A percentile compares a stretch with the other conserved stretches of the same genome.
These are phyloP conservation scores for Kwoniella dendrophila DNA, from an alignment of 768 basidiomycete species.

Conservation along the genomic window DNA sequence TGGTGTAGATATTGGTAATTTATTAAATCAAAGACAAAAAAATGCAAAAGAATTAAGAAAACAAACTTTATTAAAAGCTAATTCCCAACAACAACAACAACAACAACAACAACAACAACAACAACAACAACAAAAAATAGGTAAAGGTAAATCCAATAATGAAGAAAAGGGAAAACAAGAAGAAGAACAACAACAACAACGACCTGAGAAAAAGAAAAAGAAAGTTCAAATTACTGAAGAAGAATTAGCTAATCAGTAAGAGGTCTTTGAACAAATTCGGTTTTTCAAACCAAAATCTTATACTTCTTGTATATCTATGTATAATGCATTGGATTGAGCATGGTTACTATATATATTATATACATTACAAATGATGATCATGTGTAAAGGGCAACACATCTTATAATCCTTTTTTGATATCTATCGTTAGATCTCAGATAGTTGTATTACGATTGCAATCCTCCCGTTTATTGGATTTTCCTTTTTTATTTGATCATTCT, in stretches of 20 bases:
- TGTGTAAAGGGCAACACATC: too few relatives aligned
- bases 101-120: not conserved
- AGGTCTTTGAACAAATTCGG: not conserved
- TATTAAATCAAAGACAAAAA: slow-evolving; percentile 39
- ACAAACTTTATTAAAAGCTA: slow-evolving; percentile 17
- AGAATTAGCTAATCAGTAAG: slow-evolving; percentile 12
- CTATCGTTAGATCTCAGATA: too few relatives aligned
- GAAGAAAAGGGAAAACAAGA: not conserved
- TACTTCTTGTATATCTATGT: not conserved
- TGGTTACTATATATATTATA: too few relatives aligned
- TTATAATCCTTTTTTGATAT: too few relatives aligned
- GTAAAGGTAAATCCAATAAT: not conserved
- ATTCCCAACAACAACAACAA: not conserved
- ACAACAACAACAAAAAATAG: not conserved
- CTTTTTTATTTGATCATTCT: too few relatives aligned
- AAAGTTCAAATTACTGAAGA: slow-evolving; percentile 4
- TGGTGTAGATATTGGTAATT: slow-evolving; percentile 46
- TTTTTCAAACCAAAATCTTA: not conserved
- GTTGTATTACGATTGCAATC: too few relatives aligned
- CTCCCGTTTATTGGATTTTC: too few relatives aligned
- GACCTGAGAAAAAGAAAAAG: not conserved
- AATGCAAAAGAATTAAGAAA: slow-evolving; percentile 42
- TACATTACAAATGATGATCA: too few relatives aligned
- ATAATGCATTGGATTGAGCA: slow-evolving; percentile 1
- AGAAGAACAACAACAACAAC: not conserved